A percentile compares a stretch with the other conserved stretches of the same genome.
These are phyloP conservation scores for Pelargonium nanum DNA, from an alignment of 345 rosid species.

Conservation along the genomic window DNA sequence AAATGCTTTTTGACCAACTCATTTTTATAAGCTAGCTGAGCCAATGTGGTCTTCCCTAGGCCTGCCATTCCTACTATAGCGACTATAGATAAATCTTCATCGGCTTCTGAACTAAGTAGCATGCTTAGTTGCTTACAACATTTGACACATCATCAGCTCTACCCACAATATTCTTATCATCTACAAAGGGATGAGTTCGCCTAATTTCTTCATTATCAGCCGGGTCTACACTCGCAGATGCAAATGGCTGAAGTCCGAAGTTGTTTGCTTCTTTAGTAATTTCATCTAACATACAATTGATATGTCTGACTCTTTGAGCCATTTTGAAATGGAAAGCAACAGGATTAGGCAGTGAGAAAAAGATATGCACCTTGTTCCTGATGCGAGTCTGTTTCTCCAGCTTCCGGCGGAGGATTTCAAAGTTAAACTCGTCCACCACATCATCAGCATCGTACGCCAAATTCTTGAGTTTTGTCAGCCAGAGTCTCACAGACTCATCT, in stretches of 20 bases:
- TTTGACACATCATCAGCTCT: conserved; percentile 6
- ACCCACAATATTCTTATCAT: conserved; percentile 2
- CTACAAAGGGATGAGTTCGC: conserved; percentile 4
- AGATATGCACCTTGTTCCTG: conserved; percentile 4
- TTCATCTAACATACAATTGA: not conserved
- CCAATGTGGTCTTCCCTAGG: conserved; percentile 16
- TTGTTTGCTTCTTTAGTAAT: not conserved
- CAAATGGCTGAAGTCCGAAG: conserved; percentile 1
- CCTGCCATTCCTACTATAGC: conserved; percentile 14
- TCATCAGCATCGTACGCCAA: not conserved
- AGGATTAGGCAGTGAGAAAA: conserved; percentile 5
- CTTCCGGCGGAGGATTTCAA: conserved; percentile 1
- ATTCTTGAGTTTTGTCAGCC: not conserved
- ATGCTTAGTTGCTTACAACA: conserved; percentile 1
- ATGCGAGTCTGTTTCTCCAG: not conserved
- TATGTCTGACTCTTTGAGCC: conserved; percentile 5
- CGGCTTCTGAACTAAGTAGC: not conserved
- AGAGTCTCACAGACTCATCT: not conserved
- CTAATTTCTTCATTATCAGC: not conserved
- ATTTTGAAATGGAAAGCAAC: not conserved
- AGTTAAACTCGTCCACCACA: conserved; percentile 9
- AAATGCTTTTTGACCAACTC: conserved; percentile 4
- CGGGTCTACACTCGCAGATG: not conserved
- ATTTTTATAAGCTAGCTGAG: conserved; percentile 6
- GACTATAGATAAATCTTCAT: not conserved